A percentile compares a stretch with the other conserved stretches of the same genome.
These are phyloP conservation scores for Edaphochlamys debaryana DNA, from an alignment of 139 green algal species.

Conservation along the genomic window DNA sequence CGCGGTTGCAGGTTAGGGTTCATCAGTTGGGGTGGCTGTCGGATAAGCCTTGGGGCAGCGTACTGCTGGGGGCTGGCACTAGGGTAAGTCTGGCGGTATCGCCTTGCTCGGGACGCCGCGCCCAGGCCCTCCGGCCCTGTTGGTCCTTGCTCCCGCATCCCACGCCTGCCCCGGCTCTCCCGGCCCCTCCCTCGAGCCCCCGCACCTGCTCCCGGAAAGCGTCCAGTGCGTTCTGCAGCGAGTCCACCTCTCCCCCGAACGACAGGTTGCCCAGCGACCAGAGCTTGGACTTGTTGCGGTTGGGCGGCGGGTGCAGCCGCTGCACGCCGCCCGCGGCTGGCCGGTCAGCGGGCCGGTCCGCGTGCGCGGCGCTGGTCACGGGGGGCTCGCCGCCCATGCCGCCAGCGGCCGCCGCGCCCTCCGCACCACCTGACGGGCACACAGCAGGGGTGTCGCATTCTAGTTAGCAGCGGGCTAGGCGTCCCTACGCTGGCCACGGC, in stretches of 20 bases:
- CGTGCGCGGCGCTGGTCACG: constrained; percentile 57
- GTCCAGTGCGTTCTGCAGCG: constrained; percentile 78
- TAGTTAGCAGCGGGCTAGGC: no score
- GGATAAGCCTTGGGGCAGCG: no score
- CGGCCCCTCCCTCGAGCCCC: constrained; percentile 30
- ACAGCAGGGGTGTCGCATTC: no score
- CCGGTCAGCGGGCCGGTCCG: background rate
- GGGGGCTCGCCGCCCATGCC: constrained; percentile 58
- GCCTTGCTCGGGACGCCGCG: no score
- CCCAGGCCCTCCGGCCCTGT: no score
- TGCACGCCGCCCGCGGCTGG: background rate
- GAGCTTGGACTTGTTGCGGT: constrained; percentile 61
- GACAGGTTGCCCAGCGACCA: constrained; percentile 58
- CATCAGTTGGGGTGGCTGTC: no score
- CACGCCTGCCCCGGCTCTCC: no score
- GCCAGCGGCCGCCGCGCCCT: constrained; percentile 33
- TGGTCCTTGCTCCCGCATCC: no score
- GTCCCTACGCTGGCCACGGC: no score
- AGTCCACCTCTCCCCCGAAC: constrained; percentile 63
- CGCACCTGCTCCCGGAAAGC: constrained; percentile 64
- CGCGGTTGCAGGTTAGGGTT: no score
- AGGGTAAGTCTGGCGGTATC: no score
- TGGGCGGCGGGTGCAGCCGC: constrained; percentile 44
- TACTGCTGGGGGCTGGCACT: no score
- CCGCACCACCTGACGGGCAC: constrained; percentile 26